phyloP scores from a whole-genome alignment of 345 rosid species.

The Orychophragmus violaceus region DNA sequence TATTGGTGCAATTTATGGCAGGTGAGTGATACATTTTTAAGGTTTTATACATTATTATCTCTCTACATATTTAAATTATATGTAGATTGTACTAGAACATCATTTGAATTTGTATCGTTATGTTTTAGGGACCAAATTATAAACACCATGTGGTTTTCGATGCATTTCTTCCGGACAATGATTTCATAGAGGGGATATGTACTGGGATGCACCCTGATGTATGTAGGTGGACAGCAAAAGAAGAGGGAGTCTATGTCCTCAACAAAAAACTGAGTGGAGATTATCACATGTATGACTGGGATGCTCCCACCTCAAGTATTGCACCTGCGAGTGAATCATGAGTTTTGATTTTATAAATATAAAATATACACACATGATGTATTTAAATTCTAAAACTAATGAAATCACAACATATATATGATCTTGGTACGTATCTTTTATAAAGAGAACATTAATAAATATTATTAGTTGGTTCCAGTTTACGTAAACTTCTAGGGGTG shows the following conservation, averaged over 20 bases:
- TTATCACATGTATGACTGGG: constrained; percentile 14
- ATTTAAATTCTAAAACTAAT: no score
- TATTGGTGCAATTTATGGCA: constrained; percentile 24
- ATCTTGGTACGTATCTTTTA: no score
- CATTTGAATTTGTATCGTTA: no score
- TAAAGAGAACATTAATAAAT: no score
- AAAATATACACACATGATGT: no score
- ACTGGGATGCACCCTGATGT: constrained; percentile 6
- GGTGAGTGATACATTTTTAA: neutral
- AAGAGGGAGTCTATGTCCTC: constrained; percentile 7
- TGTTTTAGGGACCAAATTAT: constrained; percentile 18
- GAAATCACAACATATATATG: no score
- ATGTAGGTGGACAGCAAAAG: constrained; percentile 15
- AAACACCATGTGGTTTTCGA: constrained; percentile 7
- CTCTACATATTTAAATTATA: no score
- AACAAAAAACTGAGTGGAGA: neutral
- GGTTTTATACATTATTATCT: neutral
- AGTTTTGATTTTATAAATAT: no score
- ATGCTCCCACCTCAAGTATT: neutral
- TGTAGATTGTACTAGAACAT: no score
- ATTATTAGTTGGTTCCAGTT: no score
- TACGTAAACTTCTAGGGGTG: no score
- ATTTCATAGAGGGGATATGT: constrained; percentile 12
- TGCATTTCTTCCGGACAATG: neutral
- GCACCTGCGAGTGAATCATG: neutral